These are phyloP conservation scores for Proliferodiscus dingleyae DNA, from an alignment of 2,329 filamentous ascomycete genomes.

Conservation along the genomic window DNA sequence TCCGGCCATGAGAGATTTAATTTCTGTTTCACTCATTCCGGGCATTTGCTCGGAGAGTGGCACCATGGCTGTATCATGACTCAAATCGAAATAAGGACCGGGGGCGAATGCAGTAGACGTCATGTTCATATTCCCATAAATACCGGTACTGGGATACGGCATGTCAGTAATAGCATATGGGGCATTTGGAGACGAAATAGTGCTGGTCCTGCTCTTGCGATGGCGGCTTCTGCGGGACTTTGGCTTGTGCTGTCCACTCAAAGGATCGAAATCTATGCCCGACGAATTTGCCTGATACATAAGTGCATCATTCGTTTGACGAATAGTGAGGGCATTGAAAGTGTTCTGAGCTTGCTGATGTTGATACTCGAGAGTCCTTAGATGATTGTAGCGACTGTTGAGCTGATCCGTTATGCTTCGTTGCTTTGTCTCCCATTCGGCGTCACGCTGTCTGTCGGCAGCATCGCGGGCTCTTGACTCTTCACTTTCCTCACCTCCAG, in stretches of 20 bases:
- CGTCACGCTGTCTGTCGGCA: conserved; percentile 26
- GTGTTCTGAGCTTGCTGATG: conserved; percentile 17
- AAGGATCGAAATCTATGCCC: conserved; percentile 31
- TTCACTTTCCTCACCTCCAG: conserved; percentile 57
- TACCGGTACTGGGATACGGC: conserved; percentile 33
- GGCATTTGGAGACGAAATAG: conserved; percentile 28
- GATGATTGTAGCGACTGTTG: conserved; percentile 16
- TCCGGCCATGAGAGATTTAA: conserved; percentile 55
- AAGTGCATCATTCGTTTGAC: conserved; percentile 24
- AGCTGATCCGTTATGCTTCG: conserved; percentile 22
- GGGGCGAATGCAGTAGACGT: conserved; percentile 47
- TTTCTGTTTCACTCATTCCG: conserved; percentile 55
- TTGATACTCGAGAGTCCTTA: conserved; percentile 25
- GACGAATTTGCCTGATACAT: conserved; percentile 32
- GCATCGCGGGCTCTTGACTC: conserved; percentile 27
- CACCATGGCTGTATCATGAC: conserved; percentile 28
- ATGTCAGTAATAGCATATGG: conserved; percentile 30
- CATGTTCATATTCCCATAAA: conserved; percentile 39
- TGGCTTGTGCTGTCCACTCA: conserved; percentile 24
- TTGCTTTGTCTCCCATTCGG: conserved; percentile 30
- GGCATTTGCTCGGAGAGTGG: conserved; percentile 32
- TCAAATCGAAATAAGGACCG: conserved; percentile 40
- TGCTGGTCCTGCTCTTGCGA: conserved; percentile 37
- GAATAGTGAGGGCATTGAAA: conserved; percentile 14
- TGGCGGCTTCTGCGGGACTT: conserved; percentile 35